Percentiles rank a stretch among this genome's conserved stretches.
Evolutionary conservation across 352 stramenopile species (phyloP).

Genomic region (Pythium folliculosum): DNA sequence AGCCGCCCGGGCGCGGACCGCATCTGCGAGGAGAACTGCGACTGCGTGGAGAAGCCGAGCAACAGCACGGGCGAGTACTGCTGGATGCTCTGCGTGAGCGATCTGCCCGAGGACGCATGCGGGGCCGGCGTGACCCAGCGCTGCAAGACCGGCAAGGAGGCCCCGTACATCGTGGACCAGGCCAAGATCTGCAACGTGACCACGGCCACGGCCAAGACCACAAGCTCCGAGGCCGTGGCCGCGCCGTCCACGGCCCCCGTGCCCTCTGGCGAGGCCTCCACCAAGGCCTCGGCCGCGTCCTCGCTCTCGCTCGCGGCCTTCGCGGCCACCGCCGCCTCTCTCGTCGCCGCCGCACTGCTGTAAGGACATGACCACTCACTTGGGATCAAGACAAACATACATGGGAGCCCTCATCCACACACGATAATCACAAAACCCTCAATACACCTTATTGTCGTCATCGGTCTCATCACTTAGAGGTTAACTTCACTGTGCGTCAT

Average conservation of each 20-base stretch:
- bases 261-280: slow-evolving; percentile 1
- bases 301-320: slow-evolving; percentile 8
- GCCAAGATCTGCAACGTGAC: slow-evolving; percentile 24
- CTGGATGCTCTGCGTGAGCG: slow-evolving; percentile 48
- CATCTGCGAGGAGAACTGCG: slow-evolving; percentile 35
- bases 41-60: slow-evolving; percentile 32
- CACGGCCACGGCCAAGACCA: slow-evolving; percentile 12
- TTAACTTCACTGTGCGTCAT: no score
- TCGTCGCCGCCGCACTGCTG: slow-evolving; percentile 5
- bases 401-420: no score
- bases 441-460: no score
- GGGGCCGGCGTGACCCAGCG: slow-evolving; percentile 9
- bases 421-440: no score
- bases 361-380: not conserved
- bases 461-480: no score
- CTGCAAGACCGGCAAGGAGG: slow-evolving; percentile 32
- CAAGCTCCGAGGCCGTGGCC: not conserved
- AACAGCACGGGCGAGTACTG: slow-evolving; percentile 31
- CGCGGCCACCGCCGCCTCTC: not conserved
- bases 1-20: slow-evolving; percentile 26
- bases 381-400: no score
- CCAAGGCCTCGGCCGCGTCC: not conserved
- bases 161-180: slow-evolving; percentile 34
- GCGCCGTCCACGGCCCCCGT: not conserved
- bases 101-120: slow-evolving; percentile 21